A percentile compares a stretch with the other conserved stretches of the same genome.
These are phyloP conservation scores for Fagopyrum esculentum DNA, from an alignment of 148 eudicot species.

Conservation along the genomic window DNA sequence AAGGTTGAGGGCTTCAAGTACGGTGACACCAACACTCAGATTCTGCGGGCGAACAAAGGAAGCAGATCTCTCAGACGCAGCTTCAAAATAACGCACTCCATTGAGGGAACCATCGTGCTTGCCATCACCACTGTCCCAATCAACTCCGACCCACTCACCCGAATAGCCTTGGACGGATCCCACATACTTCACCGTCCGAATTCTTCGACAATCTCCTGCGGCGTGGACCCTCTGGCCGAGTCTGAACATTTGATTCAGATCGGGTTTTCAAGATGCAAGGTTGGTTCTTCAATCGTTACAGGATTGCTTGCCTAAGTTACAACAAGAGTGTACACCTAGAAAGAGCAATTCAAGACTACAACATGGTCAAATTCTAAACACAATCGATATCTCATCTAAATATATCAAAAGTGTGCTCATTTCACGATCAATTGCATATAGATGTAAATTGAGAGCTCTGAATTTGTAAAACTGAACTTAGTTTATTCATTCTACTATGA, in stretches of 20 bases:
- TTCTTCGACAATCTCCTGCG: conserved; percentile 37
- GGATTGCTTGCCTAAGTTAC: not conserved
- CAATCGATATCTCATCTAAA: too few relatives aligned
- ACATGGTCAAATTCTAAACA: too few relatives aligned
- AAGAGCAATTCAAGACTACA: too few relatives aligned
- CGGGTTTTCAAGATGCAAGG: not conserved
- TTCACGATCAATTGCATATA: too few relatives aligned
- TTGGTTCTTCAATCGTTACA: not conserved
- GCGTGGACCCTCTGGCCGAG: conserved; percentile 68
- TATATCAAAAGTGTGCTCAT: too few relatives aligned
- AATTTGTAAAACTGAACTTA: too few relatives aligned
- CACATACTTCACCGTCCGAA: conserved; percentile 67
- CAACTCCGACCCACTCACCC: conserved; percentile 80
- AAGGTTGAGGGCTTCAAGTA: conserved; percentile 50
- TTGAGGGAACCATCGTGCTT: conserved; percentile 81
- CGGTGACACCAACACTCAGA: conserved; percentile 52
- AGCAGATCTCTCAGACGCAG: conserved; percentile 41
- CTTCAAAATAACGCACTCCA: conserved; percentile 62
- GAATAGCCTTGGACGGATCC: conserved; percentile 57
- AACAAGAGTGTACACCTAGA: too few relatives aligned
- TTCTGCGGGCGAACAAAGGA: conserved; percentile 58
- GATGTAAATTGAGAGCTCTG: too few relatives aligned
- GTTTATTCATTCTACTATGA: too few relatives aligned
- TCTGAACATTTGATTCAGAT: conserved; percentile 30
- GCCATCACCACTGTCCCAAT: conserved; percentile 78